Conservation (phyloP, 2,329 filamentous ascomycete species). For the Paraphoma chrysanthemicola region DNA sequence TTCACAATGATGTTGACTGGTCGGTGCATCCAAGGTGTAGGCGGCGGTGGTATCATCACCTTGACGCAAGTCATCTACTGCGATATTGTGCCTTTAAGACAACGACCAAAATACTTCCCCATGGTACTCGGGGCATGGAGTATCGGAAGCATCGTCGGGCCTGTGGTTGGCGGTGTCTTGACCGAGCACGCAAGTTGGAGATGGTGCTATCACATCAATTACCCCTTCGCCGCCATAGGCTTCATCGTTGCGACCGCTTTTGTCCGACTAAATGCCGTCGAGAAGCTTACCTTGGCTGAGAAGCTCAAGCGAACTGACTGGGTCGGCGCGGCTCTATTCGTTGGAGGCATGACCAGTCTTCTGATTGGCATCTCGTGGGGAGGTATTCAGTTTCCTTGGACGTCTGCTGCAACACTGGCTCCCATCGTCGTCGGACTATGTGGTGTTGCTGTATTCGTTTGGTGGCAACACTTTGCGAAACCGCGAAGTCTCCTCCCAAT, state of each 20-base stretch:
- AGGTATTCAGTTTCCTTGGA: conserved; percentile 51
- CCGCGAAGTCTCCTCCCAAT: conserved; percentile 47
- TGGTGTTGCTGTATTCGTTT: conserved; percentile 39
- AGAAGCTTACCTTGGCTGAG: conserved; percentile 21
- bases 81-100: conserved; percentile 53
- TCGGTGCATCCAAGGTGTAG: conserved; percentile 47
- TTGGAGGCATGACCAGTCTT: conserved; percentile 46
- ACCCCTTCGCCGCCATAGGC: conserved; percentile 57
- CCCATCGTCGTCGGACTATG: conserved; percentile 47
- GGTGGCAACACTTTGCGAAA: conserved; percentile 47
- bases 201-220: conserved; percentile 71
- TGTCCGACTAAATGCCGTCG: conserved; percentile 25
- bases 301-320: conserved; percentile 49
- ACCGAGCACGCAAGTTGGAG: conserved; percentile 61
- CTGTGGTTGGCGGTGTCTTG: conserved; percentile 58
- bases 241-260: conserved; percentile 31
- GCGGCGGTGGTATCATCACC: conserved; percentile 49
- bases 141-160: conserved; percentile 61
- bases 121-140: conserved; percentile 57
- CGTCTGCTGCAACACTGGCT: conserved; percentile 47
- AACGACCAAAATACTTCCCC: conserved; percentile 51
- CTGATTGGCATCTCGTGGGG: conserved; percentile 54
- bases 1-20: conserved; percentile 45
- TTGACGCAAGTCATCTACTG: conserved; percentile 54
- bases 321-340: conserved; percentile 51